phyloP scores from a whole-genome alignment of 2,329 filamentous ascomycete species.

The Diaporthe citrichinensis region DNA sequence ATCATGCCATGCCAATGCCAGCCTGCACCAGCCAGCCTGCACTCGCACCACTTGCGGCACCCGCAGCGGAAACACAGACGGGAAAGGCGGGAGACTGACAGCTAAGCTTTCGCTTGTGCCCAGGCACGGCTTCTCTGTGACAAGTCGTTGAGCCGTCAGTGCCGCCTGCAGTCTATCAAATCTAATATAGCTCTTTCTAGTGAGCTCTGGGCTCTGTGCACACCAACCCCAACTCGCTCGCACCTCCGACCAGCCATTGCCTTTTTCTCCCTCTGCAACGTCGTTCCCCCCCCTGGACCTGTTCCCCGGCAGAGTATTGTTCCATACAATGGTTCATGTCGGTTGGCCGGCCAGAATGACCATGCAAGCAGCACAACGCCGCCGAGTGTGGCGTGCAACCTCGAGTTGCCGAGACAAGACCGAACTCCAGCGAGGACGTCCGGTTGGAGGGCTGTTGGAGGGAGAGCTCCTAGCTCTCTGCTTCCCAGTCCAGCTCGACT shows the following conservation, averaged over 20 bases:
- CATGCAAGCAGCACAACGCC: neutral
- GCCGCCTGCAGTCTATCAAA: constrained; percentile 2
- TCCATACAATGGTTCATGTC: neutral
- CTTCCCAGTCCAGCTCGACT: neutral
- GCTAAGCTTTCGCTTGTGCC: constrained; percentile 24
- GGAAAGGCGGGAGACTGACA: neutral
- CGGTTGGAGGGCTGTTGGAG: constrained; percentile 38
- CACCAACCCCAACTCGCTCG: neutral
- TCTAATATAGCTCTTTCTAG: neutral
- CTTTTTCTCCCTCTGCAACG: neutral
- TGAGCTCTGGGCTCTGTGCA: too few relatives aligned
- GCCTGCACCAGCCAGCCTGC: neutral
- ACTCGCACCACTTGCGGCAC: neutral
- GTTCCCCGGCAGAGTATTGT: neutral
- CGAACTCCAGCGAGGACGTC: constrained; percentile 29
- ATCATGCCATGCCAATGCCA: neutral
- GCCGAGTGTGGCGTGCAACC: constrained; percentile 23
- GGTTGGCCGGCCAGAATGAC: neutral
- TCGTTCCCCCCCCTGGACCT: constrained; percentile 2
- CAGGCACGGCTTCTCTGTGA: neutral
- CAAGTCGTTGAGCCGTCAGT: constrained; percentile 12
- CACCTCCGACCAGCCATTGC: constrained; percentile 10
- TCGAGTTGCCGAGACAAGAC: constrained; percentile 34
- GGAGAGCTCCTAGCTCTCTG: neutral
- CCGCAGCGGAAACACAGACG: neutral